Percentiles rank a stretch among this genome's conserved stretches.
phyloP scores from a whole-genome alignment of 441 rosid genomes.

The Gossypium davidsonii region DNA sequence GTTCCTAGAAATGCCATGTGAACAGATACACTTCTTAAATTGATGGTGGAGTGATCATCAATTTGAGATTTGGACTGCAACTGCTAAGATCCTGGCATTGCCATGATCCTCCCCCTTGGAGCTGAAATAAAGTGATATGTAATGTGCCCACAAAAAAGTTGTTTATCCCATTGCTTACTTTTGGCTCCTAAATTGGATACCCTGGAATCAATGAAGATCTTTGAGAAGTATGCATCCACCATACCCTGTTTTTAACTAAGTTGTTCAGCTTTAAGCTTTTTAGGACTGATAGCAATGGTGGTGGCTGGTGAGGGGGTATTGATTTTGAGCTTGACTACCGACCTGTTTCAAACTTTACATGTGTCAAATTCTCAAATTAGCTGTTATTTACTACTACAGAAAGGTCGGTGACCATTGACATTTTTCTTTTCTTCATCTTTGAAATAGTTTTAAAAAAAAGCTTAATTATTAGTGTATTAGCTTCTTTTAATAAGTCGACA shows the following conservation, averaged over 20 bases:
- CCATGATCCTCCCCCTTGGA: neutral
- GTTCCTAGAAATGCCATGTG: constrained; percentile 10
- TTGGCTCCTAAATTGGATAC: neutral
- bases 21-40: constrained; percentile 1
- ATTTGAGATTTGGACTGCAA: constrained; percentile 4
- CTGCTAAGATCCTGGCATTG: constrained; percentile 4
- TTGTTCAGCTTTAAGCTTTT: neutral
- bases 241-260: neutral
- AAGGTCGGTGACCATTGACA: neutral
- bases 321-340: neutral
- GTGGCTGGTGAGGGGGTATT: neutral
- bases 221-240: neutral
- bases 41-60: neutral
- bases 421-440: neutral
- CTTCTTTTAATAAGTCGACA: neutral
- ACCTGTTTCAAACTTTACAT: neutral
- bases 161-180: neutral
- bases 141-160: neutral
- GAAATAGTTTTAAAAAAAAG: neutral
- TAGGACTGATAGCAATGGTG: neutral
- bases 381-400: neutral
- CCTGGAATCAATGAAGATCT: neutral
- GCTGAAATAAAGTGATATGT: constrained; percentile 5
- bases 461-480: no score
- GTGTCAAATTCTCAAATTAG: neutral